phyloP scores from a whole-genome alignment of 306 rosid species.

The Quercus berberidifolia region DNA sequence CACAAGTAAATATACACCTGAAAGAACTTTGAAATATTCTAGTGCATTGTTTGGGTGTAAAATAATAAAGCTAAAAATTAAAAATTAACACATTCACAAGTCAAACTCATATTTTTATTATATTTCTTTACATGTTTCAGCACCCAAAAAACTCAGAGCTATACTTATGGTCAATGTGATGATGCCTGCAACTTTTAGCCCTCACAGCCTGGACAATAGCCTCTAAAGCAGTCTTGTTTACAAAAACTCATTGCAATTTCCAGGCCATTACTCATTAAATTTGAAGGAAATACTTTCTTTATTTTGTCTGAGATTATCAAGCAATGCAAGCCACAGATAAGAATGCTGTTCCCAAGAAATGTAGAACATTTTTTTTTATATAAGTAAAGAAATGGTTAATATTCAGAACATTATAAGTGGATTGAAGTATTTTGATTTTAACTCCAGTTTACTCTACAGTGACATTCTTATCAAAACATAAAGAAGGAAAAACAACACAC shows the following conservation, averaged over 20 bases:
- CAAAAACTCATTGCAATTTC: background rate
- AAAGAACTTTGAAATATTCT: background rate
- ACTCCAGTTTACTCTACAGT: background rate
- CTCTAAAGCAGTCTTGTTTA: background rate
- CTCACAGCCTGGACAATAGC: background rate
- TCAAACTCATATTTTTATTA: background rate
- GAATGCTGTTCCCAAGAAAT: background rate
- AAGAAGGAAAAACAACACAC: background rate
- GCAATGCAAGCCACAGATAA: conserved; percentile 14
- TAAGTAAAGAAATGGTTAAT: no score
- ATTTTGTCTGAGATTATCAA: background rate
- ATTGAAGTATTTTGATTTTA: background rate
- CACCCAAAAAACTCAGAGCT: background rate
- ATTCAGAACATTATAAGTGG: background rate
- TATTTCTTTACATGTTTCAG: background rate
- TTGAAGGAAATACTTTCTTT: background rate
- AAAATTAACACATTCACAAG: background rate
- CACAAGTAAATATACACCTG: background rate
- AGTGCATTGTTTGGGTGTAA: background rate
- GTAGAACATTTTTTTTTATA: no score
- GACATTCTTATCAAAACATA: conserved; percentile 6
- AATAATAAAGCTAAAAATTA: background rate
- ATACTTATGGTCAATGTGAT: background rate
- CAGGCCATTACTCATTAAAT: background rate
- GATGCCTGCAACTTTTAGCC: background rate